Base-by-base conservation (phyloP, 2,329 filamentous ascomycete species). In the Elsinoe ampelina region DNA sequence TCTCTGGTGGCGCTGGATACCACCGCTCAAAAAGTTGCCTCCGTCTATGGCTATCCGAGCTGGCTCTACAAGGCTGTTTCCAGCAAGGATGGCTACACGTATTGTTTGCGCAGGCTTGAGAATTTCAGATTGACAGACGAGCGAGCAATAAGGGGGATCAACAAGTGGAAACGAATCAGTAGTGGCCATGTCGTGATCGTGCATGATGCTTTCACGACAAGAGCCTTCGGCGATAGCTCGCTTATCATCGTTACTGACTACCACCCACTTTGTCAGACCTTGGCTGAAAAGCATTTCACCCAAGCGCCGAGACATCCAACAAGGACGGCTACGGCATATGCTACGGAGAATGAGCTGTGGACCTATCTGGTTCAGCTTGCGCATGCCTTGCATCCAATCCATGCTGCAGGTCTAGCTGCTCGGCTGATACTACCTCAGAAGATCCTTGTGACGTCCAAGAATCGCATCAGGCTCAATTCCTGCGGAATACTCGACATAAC, bases 1-100 rank as follows among this genome's bases (percentile, higher is more conserved):
- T 95, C 90, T 3, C 78, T 98, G 10, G 90, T 96, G 7, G 89
- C 92, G 3, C 75, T 98, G 42, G 91, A 97, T 70, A 87, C 85
- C 7, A 86, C 80, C 51, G 83, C 89, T 59, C 82, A 90, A 62
- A 91, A 89, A 69, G 89, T 85, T 62, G 81, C 84, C 3, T 80
- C 82, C 11, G 82, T 87, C 13, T 96, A 96, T 71, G 89, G 90
- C 26, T 95, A 89, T 66, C 83, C 86, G 5, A 95, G 86, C 64
- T 97, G 91, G 89, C 82, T 95, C 0, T 98, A 96, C 75, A 97
- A 97, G 73, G 92, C 91, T 7, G 84, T 86, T 20, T 95, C 89
- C 5, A 85, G 81, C 70, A 93, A 93, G 68, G 92, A 92, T 64
- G 93, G 91, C 10, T 85, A 87, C 62, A 83, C 85, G n/a, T 97